phyloP scores from a whole-genome alignment of 148 eudicot species.

The Drosera capensis region DNA sequence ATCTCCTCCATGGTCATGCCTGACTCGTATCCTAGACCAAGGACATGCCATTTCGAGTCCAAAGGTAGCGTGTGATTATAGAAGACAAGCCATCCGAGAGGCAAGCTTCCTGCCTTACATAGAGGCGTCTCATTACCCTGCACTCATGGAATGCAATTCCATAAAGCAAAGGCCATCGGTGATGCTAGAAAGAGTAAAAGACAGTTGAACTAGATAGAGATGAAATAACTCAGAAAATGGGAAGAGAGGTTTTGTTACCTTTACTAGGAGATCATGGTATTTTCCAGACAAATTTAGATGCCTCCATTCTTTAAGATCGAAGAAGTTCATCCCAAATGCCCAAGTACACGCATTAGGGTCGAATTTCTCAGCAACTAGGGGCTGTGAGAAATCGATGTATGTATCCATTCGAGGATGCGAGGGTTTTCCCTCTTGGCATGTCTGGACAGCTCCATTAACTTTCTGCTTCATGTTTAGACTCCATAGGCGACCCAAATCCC shows the following conservation, averaged over 20 bases:
- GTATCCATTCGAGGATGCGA: constrained; percentile 53
- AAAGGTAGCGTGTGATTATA: constrained; percentile 53
- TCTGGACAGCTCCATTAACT: constrained; percentile 84
- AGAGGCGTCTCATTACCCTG: constrained; percentile 67
- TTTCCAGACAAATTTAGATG: constrained; percentile 37
- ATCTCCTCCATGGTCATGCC: constrained; percentile 32
- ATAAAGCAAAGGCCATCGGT: not conserved
- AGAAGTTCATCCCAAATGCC: constrained; percentile 98
- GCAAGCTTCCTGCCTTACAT: constrained; percentile 62
- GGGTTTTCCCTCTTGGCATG: constrained; percentile 51
- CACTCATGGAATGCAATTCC: constrained; percentile 1
- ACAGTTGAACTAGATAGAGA: not conserved
- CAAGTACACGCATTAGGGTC: constrained; percentile 67
- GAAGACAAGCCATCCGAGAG: constrained; percentile 88
- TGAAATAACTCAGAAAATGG: not conserved
- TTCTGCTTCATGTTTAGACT: constrained; percentile 50
- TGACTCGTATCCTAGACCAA: constrained; percentile 62
- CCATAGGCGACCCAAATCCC: constrained; percentile 70
- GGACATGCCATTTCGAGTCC: constrained; percentile 64
- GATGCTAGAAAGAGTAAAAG: too few species aligned
- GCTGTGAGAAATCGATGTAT: constrained; percentile 70
- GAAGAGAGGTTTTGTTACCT: constrained; percentile 32
- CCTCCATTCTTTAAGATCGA: constrained; percentile 77
- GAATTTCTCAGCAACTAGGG: constrained; percentile 39
- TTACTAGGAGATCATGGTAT: constrained; percentile 47